These are phyloP conservation scores for Arabidopsis arenosa DNA, from an alignment of 345 rosid species.

Conservation along the genomic window DNA sequence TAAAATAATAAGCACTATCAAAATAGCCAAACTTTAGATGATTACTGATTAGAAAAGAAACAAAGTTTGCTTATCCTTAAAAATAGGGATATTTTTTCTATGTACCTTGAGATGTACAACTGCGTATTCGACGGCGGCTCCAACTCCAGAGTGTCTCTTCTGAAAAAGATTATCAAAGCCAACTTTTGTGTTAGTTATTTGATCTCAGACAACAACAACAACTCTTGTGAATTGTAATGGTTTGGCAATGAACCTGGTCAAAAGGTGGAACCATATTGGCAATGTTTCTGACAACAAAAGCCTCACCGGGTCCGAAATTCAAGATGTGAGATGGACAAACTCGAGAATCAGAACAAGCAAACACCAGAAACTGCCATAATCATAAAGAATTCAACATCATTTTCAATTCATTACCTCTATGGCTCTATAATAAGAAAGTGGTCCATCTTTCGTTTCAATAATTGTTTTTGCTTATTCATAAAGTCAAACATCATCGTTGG, in stretches of 20 bases:
- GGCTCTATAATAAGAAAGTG: background rate
- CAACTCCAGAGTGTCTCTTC: conserved; percentile 54
- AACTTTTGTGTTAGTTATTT: background rate
- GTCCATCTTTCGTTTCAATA: conserved; percentile 16
- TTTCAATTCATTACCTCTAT: background rate
- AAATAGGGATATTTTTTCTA: background rate
- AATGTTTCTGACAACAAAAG: conserved; percentile 85
- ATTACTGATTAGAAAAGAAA: conserved; percentile 15
- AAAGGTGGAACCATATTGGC: conserved; percentile 92
- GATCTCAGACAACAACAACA: background rate
- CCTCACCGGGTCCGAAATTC: conserved; percentile 92
- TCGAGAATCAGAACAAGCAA: conserved; percentile 95
- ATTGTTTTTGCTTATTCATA: conserved; percentile 14
- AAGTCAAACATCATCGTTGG: conserved; percentile 36
- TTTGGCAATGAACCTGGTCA: conserved; percentile 55
- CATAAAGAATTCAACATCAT: background rate
- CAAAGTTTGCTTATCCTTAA: conserved; percentile 31
- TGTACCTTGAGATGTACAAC: conserved; percentile 63
- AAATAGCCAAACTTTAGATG: conserved; percentile 17
- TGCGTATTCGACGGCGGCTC: conserved; percentile 91
- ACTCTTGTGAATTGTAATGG: background rate
- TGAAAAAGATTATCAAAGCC: background rate
- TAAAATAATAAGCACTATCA: conserved; percentile 7
- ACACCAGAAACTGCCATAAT: conserved; percentile 77
- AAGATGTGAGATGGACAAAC: conserved; percentile 93